Evolutionary conservation across 371 early-diverging fungal species (phyloP).

Genomic region (Mortierella polycephala): DNA sequence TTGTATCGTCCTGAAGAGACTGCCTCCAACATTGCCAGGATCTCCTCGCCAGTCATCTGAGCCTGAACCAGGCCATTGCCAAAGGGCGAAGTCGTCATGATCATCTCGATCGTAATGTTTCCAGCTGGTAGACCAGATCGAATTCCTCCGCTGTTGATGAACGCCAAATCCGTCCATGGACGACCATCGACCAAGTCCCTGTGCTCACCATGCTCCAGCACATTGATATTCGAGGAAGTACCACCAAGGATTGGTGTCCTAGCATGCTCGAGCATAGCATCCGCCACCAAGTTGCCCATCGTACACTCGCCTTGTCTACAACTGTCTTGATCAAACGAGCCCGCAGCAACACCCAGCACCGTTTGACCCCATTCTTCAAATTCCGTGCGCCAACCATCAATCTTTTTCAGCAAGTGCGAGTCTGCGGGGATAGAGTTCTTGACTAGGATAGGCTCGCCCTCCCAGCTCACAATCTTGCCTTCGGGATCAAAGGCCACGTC

Average conservation of each 20-base stretch:
- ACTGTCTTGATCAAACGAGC: slow-evolving; percentile 47
- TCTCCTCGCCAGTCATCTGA: slow-evolving; percentile 58
- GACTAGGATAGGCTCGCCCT: slow-evolving; percentile 69
- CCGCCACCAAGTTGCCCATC: slow-evolving; percentile 65
- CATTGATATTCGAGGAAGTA: neutral
- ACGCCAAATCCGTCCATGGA: slow-evolving; percentile 52
- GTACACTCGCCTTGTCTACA: slow-evolving; percentile 63
- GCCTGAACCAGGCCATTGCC: slow-evolving; percentile 61
- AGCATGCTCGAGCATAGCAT: slow-evolving; percentile 60
- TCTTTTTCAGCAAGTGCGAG: slow-evolving; percentile 30
- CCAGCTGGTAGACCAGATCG: slow-evolving; percentile 63
- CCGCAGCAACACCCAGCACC: slow-evolving; percentile 58
- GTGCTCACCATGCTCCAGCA: neutral
- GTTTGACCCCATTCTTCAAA: slow-evolving; percentile 60
- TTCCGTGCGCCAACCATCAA: slow-evolving; percentile 60
- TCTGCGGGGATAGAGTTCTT: slow-evolving; percentile 61
- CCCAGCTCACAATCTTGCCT: slow-evolving; percentile 57
- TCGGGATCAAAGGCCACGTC: slow-evolving; percentile 69
- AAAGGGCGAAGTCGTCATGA: slow-evolving; percentile 68
- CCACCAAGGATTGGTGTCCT: slow-evolving; percentile 19
- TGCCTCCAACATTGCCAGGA: slow-evolving; percentile 58
- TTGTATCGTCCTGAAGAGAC: slow-evolving; percentile 34
- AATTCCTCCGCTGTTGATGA: slow-evolving; percentile 71
- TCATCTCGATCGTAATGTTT: slow-evolving; percentile 59
- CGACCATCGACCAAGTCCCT: neutral